phyloP scores from a whole-genome alignment of 2,329 filamentous ascomycete genomes.

The Scopulariopsis brevicaulis region DNA sequence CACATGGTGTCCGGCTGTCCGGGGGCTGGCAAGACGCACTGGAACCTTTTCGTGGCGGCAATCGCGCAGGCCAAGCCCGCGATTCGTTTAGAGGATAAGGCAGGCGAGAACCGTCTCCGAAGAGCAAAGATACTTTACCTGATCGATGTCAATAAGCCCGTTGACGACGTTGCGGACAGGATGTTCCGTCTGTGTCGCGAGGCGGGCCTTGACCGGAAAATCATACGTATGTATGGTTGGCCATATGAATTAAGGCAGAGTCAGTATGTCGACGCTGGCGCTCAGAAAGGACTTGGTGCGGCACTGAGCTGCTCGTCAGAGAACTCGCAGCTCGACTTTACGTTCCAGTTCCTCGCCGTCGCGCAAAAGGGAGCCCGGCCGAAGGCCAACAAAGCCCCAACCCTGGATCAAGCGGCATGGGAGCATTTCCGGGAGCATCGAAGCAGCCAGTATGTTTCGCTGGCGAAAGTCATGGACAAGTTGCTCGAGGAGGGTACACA shows the following conservation, averaged over 20 bases:
- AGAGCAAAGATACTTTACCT: constrained; percentile 27
- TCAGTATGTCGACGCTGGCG: constrained; percentile 14
- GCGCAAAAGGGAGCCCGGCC: constrained; percentile 8
- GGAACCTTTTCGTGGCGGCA: constrained; percentile 28
- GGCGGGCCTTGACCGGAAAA: constrained; percentile 19
- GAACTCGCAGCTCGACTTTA: constrained; percentile 17
- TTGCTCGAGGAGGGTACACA: constrained; percentile 12
- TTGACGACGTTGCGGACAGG: constrained; percentile 30
- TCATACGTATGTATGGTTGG: constrained; percentile 29
- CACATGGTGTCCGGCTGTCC: constrained; percentile 33
- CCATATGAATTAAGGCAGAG: constrained; percentile 21
- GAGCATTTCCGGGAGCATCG: constrained; percentile 22
- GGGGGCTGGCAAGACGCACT: constrained; percentile 34
- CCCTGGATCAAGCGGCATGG: constrained; percentile 31
- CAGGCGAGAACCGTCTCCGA: background rate
- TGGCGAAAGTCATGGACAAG: constrained; percentile 23
- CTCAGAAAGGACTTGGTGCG: background rate
- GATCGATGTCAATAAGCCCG: constrained; percentile 33
- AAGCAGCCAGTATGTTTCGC: constrained; percentile 16
- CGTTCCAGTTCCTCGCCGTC: constrained; percentile 19
- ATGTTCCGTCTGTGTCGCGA: constrained; percentile 24
- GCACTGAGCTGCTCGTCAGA: background rate
- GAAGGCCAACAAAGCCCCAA: constrained; percentile 16
- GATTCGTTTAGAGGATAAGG: background rate
- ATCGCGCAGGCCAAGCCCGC: constrained; percentile 16